Evolutionary conservation across 2,329 filamentous ascomycete genomes (phyloP).

Genomic region (Leptosphaerulina australis): DNA sequence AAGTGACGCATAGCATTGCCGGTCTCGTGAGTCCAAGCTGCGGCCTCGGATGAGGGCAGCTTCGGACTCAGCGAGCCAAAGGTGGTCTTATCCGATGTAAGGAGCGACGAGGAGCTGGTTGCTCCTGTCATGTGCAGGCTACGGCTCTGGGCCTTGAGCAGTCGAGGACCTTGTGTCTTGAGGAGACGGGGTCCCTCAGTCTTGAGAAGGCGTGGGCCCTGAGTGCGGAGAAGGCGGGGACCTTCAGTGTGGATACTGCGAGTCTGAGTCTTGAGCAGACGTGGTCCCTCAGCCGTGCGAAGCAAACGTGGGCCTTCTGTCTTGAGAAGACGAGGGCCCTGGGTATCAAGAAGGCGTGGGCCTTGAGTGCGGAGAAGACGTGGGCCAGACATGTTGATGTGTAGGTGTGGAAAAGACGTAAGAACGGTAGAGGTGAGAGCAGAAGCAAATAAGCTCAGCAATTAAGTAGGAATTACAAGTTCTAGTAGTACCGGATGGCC

Average conservation of each 20-base stretch:
- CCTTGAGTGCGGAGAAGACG: conserved; percentile 19
- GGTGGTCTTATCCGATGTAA: conserved; percentile 58
- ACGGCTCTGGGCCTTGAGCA: conserved; percentile 48
- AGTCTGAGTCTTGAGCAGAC: conserved; percentile 18
- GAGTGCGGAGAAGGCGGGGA: conserved; percentile 17
- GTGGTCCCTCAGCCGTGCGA: conserved; percentile 16
- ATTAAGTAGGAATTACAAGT: conserved; percentile 9
- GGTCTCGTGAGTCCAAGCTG: conserved; percentile 35
- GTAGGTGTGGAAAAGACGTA: not conserved
- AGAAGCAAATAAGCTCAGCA: conserved; percentile 12
- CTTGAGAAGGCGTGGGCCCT: conserved; percentile 15
- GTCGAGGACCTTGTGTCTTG: conserved; percentile 13
- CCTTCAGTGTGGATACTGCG: conserved; percentile 15
- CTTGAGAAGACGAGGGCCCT: conserved; percentile 13
- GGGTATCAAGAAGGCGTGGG: conserved; percentile 13
- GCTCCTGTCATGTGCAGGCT: conserved; percentile 66
- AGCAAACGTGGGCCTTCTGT: conserved; percentile 12
- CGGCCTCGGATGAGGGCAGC: conserved; percentile 57
- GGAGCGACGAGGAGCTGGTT: conserved; percentile 59
- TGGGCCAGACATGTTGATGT: conserved; percentile 15
- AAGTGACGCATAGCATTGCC: conserved; percentile 58
- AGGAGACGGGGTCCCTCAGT: conserved; percentile 14
- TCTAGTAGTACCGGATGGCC: conserved; percentile 6
- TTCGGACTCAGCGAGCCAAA: conserved; percentile 55
- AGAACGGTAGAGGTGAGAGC: not conserved